phyloP scores from a whole-genome alignment of 805 yeast genomes.

The Schizosaccharomyces cryophilus region DNA sequence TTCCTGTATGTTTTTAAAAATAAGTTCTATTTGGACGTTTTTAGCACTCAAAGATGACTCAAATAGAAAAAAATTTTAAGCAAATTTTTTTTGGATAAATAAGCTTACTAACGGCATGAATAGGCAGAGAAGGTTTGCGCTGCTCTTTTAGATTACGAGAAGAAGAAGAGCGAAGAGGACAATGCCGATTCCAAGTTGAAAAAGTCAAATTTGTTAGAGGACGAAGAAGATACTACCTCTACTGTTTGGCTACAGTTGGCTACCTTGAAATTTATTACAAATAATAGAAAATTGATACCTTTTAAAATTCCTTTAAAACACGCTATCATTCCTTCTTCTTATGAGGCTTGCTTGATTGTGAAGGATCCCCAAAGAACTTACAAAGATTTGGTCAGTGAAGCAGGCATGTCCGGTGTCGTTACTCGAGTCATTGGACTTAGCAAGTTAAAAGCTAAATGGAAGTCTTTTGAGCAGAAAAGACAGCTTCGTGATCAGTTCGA shows the following conservation, averaged over 20 bases:
- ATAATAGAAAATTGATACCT: background rate
- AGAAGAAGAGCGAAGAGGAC: background rate
- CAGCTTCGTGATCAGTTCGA: slow-evolving; percentile 44
- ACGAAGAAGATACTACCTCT: background rate
- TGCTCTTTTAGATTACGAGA: background rate
- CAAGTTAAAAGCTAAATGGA: slow-evolving; percentile 62
- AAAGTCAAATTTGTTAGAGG: background rate
- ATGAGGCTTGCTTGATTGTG: slow-evolving; percentile 29
- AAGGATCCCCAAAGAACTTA: slow-evolving; percentile 33
- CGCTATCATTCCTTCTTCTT: background rate
- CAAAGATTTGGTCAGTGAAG: slow-evolving; percentile 14
- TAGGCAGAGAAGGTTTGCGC: background rate
- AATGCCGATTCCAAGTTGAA: background rate
- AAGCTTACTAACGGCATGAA: background rate
- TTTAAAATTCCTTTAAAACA: background rate
- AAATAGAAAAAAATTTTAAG: background rate
- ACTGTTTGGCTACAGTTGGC: background rate
- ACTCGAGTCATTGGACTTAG: slow-evolving; percentile 39
- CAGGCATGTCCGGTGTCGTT: slow-evolving; percentile 11
- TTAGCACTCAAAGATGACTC: background rate
- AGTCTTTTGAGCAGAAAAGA: slow-evolving; percentile 72
- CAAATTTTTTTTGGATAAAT: background rate
- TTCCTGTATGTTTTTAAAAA: background rate
- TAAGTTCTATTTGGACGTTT: background rate
- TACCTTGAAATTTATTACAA: background rate